Conservation (phyloP, 108 stramenopile species). For the Nitzschia sp. region DNA sequence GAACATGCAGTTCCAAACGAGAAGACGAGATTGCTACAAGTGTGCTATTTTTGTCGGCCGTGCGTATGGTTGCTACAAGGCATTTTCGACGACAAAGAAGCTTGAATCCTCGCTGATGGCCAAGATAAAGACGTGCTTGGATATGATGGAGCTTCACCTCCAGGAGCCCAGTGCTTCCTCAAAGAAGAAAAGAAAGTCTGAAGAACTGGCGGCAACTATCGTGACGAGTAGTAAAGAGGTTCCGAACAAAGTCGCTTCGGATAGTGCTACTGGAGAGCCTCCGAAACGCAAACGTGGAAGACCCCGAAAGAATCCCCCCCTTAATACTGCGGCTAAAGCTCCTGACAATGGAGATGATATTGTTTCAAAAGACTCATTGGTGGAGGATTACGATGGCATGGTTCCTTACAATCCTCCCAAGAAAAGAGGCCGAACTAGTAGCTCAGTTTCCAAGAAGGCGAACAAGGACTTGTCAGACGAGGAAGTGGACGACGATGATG, state of each 20-base stretch:
- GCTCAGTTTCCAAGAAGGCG: not conserved
- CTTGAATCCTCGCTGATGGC: not conserved
- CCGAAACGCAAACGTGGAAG: slow-evolving; percentile 27
- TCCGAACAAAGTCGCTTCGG: not conserved
- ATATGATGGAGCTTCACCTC: slow-evolving; percentile 29
- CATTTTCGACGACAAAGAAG: not conserved
- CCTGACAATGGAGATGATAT: not conserved
- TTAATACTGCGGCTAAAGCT: not conserved
- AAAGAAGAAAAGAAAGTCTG: slow-evolving; percentile 17
- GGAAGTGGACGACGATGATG: not conserved
- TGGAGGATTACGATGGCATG: not conserved
- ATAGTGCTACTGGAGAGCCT: not conserved
- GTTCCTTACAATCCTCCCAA: not conserved
- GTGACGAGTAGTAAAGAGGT: not conserved
- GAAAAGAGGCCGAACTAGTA: not conserved
- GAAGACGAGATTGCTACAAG: slow-evolving; percentile 32
- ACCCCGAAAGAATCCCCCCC: slow-evolving; percentile 20
- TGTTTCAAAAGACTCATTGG: not conserved
- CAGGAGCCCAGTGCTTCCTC: not conserved
- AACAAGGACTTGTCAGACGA: not conserved
- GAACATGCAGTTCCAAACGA: slow-evolving; percentile 23
- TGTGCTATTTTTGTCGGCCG: slow-evolving; percentile 39
- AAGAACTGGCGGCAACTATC: not conserved
- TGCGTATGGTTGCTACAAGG: slow-evolving; percentile 23
- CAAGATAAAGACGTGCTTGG: slow-evolving; percentile 23